Evolutionary conservation across 2,329 filamentous ascomycete species (phyloP).

Genomic region (Calonectria multiphialidica): DNA sequence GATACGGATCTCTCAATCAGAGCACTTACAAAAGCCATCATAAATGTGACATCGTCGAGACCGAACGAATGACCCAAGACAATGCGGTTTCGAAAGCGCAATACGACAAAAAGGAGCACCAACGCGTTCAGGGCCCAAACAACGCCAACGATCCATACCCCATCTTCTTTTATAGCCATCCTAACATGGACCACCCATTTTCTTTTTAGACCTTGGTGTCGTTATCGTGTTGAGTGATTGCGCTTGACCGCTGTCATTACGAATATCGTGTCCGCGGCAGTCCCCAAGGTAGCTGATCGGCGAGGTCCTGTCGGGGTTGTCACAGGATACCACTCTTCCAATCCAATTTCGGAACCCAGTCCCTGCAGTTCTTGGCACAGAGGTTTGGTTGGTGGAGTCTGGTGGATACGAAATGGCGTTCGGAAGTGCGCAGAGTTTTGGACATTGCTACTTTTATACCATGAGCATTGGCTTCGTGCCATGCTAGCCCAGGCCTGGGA

Average conservation of each 20-base stretch:
- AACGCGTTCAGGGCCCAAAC: background rate
- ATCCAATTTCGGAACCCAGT: too few relatives aligned
- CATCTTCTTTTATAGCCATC: background rate
- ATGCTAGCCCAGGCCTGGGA: too few relatives aligned
- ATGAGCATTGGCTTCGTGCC: too few relatives aligned
- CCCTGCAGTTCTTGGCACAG: too few relatives aligned
- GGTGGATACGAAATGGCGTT: too few relatives aligned
- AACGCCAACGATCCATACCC: background rate
- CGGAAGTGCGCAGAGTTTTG: too few relatives aligned
- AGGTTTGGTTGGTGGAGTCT: too few relatives aligned
- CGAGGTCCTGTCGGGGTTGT: too few relatives aligned
- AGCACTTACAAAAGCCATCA: background rate
- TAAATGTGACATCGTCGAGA: background rate
- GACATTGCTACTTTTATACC: too few relatives aligned
- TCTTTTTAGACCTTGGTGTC: background rate
- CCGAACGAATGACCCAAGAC: background rate
- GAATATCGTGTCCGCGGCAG: background rate
- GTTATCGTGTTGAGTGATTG: background rate
- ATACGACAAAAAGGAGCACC: background rate
- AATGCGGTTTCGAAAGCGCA: background rate
- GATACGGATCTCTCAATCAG: too few relatives aligned
- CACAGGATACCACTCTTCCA: too few relatives aligned
- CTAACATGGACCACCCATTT: background rate
- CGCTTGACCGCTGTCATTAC: background rate
- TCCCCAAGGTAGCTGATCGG: too few relatives aligned